Base-by-base conservation (phyloP, 306 rosid genomes). In the Dryas drummondii region DNA sequence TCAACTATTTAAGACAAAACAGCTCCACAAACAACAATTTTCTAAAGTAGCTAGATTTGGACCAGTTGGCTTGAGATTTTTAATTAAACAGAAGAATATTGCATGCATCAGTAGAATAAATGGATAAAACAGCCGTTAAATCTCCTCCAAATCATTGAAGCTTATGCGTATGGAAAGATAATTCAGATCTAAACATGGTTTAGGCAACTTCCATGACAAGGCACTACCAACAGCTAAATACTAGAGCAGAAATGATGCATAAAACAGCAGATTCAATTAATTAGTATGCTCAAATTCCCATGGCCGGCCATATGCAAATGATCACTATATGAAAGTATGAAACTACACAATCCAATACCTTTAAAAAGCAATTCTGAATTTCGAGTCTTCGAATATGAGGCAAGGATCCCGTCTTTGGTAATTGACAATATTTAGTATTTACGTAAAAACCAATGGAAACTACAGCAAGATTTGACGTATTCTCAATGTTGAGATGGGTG, bases 101-200 rank as follows among this genome's bases (percentile, higher is more conserved):
- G 75, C 14, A 55, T 71, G 75, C 52, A 55, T 45, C 9, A 72
- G 14, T 45, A 15, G 66, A 57, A 44, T 44, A 57, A 42, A 74
- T 22, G 22, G 22, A 22, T 0, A 22, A 22, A 22, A 22, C 70
- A 68, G 88, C 82, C 78, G 90, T 72, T 55, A 82, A 82, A 82
- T 68, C 84, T 89, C 91, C 51, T 85, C 86, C 22, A 48, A 11
- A 56, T 85, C 90, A 44, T 75, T 73, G 82, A 87, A 84, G 83
- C 85, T 84, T 49, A 89, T 80, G 71, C 84, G 80, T 27, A 85
- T 6, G 13, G 91, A 89, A 69, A 89, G 91, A 66, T 67, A 89
- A 66, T 49, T 82, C 61, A 89, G 82, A 84, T 82, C 82, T 41
- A n/a, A 7, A 81, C 87, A 83, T 61, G 71, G 83, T 65, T 71